Base-by-base conservation (phyloP, 108 stramenopile genomes). In the Discostella pseudostelligera region DNA sequence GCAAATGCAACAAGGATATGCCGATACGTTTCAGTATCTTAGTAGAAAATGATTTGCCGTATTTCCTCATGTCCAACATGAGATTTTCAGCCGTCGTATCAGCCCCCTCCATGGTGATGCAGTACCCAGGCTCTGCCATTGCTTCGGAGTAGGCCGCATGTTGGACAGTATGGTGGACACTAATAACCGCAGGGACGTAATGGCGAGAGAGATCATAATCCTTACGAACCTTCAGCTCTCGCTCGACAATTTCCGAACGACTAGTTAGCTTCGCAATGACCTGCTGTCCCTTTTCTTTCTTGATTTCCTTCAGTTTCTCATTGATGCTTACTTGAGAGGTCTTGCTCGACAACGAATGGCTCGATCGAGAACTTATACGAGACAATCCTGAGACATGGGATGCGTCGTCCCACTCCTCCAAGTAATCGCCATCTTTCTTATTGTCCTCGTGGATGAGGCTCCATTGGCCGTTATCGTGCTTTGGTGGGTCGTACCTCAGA, bases 41-140 rank as follows among this genome's bases (percentile, higher is more conserved):
- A 9, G 69, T 56, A 49, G 90, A 88, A 53, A 92, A 89, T 6
- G 76, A 65, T 53, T 88, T 88, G 25, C 86, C 85, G 25, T 75
- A 58, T 46, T 84, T 92, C 28, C 90, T 63, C 79, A 89, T 79
- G 56, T 92, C 90, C 39, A 92, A 66, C 86, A 92, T 87, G 36
- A 92, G 75, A 68, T 92, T 92, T 69, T 92, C 90, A 0, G 90
- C 90, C 17, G 90, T 92, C 0, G 90, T 92, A 57, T 92, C 90
- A 22, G 90, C 90, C 39, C 90, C 90, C 56, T 92, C 90, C 90
- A 92, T 92, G 32, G 90, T 92, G 58, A 92, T 92, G 47, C 90
- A 92, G 69, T 92, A 92, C 0, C 90, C 90, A 22, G 90, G 90
- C 56, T 92, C 90, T 14, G 88, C 88, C 91, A 92, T 89, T 3